These are phyloP conservation scores for Hypoxylon crocopeplum DNA, from an alignment of 495 filamentous ascomycete species.

Conservation along the genomic window DNA sequence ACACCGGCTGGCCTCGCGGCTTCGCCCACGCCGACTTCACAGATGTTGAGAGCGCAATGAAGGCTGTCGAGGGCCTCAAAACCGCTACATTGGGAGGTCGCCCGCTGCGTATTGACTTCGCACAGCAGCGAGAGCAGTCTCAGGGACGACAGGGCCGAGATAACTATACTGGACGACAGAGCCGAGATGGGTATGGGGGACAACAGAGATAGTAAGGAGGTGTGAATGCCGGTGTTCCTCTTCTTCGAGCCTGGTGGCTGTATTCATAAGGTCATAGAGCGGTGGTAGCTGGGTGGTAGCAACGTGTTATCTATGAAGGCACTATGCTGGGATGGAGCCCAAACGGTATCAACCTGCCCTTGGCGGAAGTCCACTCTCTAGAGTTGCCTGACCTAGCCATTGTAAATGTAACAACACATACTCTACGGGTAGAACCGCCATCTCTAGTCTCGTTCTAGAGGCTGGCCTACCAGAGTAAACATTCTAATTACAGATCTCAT, in stretches of 20 bases:
- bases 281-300: background rate
- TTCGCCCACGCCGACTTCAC: slow-evolving; percentile 91
- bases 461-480: no score
- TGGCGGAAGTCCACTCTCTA: slow-evolving; percentile 2
- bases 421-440: background rate
- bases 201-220: background rate
- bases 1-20: slow-evolving; percentile 84
- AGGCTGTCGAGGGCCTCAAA: slow-evolving; percentile 63
- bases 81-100: slow-evolving; percentile 69
- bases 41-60: slow-evolving; percentile 65
- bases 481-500: no score
- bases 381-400: slow-evolving; percentile 10
- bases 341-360: background rate
- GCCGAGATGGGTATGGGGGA: background rate
- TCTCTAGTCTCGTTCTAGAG: no score
- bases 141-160: background rate
- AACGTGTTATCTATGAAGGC: slow-evolving; percentile 1
- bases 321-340: background rate
- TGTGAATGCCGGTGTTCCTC: background rate
- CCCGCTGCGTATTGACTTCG: slow-evolving; percentile 68
- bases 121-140: no score
- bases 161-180: background rate
- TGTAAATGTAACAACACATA: slow-evolving; percentile 34
- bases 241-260: background rate
- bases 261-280: background rate